phyloP scores from a whole-genome alignment of 1,139 yeast genomes.

The Entelexis paramagnoliae region DNA sequence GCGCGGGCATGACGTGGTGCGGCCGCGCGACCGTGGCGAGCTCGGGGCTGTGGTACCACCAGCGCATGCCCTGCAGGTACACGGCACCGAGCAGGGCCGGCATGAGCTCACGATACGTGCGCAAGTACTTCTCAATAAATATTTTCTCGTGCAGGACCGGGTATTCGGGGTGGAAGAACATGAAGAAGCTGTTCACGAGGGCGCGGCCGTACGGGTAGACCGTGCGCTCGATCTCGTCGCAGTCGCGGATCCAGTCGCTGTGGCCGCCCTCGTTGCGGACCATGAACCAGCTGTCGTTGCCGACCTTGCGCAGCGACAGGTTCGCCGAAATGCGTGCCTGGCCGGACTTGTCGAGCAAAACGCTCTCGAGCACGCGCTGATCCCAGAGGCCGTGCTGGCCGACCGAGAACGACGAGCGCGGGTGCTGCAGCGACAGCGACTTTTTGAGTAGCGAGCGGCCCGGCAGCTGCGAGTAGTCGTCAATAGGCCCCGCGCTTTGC shows the following conservation, averaged over 20 bases:
- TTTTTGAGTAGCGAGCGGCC: slow-evolving; percentile 35
- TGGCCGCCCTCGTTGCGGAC: slow-evolving; percentile 30
- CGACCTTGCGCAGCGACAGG: slow-evolving; percentile 31
- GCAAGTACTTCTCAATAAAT: slow-evolving; percentile 37
- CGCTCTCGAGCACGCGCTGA: slow-evolving; percentile 28
- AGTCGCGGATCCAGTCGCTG: slow-evolving; percentile 21
- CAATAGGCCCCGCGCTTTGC: slow-evolving; percentile 27
- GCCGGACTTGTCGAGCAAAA: slow-evolving; percentile 30
- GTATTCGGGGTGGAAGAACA: slow-evolving; percentile 37
- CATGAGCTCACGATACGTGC: slow-evolving; percentile 40
- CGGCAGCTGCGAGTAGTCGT: slow-evolving; percentile 33
- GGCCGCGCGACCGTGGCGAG: slow-evolving; percentile 24
- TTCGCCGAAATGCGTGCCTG: slow-evolving; percentile 32
- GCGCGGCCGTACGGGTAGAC: slow-evolving; percentile 38
- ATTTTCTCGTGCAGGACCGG: slow-evolving; percentile 39
- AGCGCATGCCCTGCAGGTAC: slow-evolving; percentile 37
- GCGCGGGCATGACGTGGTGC: slow-evolving; percentile 25
- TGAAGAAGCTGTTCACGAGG: slow-evolving; percentile 36
- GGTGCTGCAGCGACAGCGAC: slow-evolving; percentile 34
- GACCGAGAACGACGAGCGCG: slow-evolving; percentile 33
- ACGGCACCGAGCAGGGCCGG: slow-evolving; percentile 40
- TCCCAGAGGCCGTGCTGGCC: slow-evolving; percentile 35
- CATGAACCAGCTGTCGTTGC: slow-evolving; percentile 31
- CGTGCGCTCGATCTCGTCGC: slow-evolving; percentile 30
- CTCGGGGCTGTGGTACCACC: slow-evolving; percentile 36